phyloP scores from a whole-genome alignment of 768 basidiomycete genomes.

The Peribolospora kevripleyi region DNA sequence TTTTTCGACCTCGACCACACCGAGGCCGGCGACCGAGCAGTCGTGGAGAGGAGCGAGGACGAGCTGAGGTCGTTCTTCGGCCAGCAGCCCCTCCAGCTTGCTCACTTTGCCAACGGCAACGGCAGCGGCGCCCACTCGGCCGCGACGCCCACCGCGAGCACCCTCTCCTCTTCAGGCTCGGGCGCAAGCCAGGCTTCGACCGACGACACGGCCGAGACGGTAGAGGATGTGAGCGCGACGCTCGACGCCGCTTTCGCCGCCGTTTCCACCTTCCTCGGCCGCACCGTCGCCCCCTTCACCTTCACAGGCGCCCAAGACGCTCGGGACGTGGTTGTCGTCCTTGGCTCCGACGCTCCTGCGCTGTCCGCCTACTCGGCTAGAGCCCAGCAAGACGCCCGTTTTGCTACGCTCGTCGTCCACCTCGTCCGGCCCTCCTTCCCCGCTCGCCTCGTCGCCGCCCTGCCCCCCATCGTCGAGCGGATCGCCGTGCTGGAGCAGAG shows the following conservation, averaged over 20 bases:
- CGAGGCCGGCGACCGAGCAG: constrained; percentile 13
- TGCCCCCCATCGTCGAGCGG: constrained; percentile 29
- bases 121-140: too few species aligned
- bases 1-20: constrained; percentile 31
- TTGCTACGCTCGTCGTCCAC: constrained; percentile 40
- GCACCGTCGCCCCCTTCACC: too few species aligned
- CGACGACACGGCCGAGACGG: too few species aligned
- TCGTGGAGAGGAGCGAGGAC: constrained; percentile 33
- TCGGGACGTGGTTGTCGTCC: constrained; percentile 4
- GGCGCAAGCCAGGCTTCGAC: too few species aligned
- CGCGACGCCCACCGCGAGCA: too few species aligned
- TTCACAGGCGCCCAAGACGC: not conserved
- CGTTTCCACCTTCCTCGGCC: too few species aligned
- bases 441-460: constrained; percentile 32
- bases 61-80: constrained; percentile 37
- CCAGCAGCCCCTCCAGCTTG: constrained; percentile 5
- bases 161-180: too few species aligned
- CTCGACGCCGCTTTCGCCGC: too few species aligned
- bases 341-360: constrained; percentile 5
- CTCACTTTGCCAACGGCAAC: not conserved
- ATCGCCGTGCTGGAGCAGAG: constrained; percentile 67
- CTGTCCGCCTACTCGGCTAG: not conserved
- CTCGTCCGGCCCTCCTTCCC: constrained; percentile 31
- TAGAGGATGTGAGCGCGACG: too few species aligned
- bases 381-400: constrained; percentile 10